These are phyloP conservation scores for Cladosporium sp. DNA, from an alignment of 2,329 filamentous ascomycete species.

Conservation along the genomic window DNA sequence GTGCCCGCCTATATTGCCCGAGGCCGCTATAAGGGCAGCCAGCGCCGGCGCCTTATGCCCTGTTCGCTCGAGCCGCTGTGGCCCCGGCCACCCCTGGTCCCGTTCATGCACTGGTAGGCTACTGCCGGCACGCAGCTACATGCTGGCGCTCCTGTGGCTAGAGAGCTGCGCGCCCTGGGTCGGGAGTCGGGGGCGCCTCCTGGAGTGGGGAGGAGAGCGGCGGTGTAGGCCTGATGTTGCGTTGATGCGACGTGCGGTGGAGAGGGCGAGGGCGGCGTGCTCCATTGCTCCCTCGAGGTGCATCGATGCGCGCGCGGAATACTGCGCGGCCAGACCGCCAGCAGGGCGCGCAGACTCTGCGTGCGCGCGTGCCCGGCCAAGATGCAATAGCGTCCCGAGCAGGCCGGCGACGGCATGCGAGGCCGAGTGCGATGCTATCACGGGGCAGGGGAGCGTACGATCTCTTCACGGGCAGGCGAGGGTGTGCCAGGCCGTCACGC, in stretches of 20 bases:
- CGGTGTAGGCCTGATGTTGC: not conserved
- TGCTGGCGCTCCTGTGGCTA: not conserved
- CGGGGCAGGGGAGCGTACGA: not conserved
- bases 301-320: not conserved
- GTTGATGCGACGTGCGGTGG: not conserved
- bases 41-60: slow-evolving; percentile 1
- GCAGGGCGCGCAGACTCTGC: not conserved
- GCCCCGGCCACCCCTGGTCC: not conserved
- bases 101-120: slow-evolving; percentile 3
- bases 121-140: not conserved
- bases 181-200: not conserved
- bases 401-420: not conserved
- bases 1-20: slow-evolving; percentile 3
- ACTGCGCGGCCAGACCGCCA: not conserved
- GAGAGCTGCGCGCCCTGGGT: not conserved
- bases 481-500: not conserved
- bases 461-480: slow-evolving; percentile 7
- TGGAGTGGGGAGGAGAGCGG: not conserved
- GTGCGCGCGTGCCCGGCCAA: not conserved
- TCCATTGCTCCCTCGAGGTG: not conserved
- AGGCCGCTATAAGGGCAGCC: slow-evolving; percentile 3
- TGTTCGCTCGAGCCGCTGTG: slow-evolving; percentile 4
- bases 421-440: not conserved
- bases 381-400: not conserved
- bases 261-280: not conserved